These are phyloP conservation scores for Thalassiosira livingstoniorum DNA, from an alignment of 352 stramenopile species.

Conservation along the genomic window DNA sequence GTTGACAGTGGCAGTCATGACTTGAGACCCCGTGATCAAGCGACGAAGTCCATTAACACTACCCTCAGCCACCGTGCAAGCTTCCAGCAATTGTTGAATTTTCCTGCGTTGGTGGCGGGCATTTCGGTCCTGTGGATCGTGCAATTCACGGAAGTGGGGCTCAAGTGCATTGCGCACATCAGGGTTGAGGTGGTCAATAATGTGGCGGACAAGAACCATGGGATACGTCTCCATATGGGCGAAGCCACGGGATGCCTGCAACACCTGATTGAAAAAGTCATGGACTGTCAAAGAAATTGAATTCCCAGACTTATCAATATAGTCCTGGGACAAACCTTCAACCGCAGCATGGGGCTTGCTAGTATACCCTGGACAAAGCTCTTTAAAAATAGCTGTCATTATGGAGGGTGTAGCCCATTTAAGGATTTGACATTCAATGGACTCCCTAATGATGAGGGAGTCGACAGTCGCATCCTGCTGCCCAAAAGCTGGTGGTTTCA, in stretches of 20 bases:
- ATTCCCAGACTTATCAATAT: not conserved
- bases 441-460: not conserved
- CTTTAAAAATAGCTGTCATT: not conserved
- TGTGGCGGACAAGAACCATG: not conserved
- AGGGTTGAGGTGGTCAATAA: not conserved
- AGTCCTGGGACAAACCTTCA: not conserved
- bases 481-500: not conserved
- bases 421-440: not conserved
- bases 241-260: not conserved
- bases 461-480: not conserved
- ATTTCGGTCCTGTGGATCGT: not conserved
- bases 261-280: not conserved
- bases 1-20: not conserved
- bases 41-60: not conserved
- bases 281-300: not conserved
- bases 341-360: slow-evolving; percentile 18
- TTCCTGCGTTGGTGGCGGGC: not conserved
- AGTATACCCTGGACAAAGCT: slow-evolving; percentile 2
- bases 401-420: not conserved
- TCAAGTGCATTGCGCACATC: not conserved
- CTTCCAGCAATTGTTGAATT: not conserved
- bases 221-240: not conserved
- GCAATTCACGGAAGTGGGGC: not conserved
- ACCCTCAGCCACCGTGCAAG: not conserved
- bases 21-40: not conserved